Base-by-base conservation (phyloP, 2,329 filamentous ascomycete species). In the Colletotrichum eleusines region DNA sequence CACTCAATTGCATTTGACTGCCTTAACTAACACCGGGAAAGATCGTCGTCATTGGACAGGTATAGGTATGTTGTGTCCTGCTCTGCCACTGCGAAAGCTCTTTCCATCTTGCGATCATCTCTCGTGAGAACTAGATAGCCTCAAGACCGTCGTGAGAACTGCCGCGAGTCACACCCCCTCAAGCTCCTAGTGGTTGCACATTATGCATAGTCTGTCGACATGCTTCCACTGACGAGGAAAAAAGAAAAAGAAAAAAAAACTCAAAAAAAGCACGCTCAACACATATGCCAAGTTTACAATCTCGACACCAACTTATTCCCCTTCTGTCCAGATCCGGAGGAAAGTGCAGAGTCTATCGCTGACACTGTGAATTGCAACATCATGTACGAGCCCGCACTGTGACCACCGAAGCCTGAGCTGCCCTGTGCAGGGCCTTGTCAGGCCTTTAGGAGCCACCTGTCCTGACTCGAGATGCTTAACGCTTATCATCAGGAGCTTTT, bases 401-500 rank as follows among this genome's bases (percentile, higher is more conserved):
- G 53, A 12, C 31, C 9, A 42, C 23, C 38, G 31, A 54, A 57
- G 57, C 69, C 16, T 40, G 57, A 46, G 12, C 20, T 65, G 42
- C 6, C 26, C 20, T 35, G 23, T 16, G 5, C 28, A 50, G 31
- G 58, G 58, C 44, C 26, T 35, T 12, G 9, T n/a, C 35, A 28
- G n/a, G 38, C 42, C 26, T 42, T 16, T 48, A 2, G n/a, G 44
- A 60, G 18, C 35, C 50, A 42, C 28, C 35, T 23, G 28, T 38
- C 51, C 64, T 71, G 69, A 71, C 51, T 71, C 69, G 16, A 33
- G 53, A 26, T 48, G 16, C 44, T 51, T 18, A 20, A 63, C 46
- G 58, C 69, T 69, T 69, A 38, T 69, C 46, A 63, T 40, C 69
- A 71, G 65, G 69, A 71, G 69, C 35, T 58, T 69, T 71, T 55